Evolutionary conservation across 345 rosid species (phyloP), one percentile per base, ranked within the genome.

Genomic region (Populus nigra): DNA sequence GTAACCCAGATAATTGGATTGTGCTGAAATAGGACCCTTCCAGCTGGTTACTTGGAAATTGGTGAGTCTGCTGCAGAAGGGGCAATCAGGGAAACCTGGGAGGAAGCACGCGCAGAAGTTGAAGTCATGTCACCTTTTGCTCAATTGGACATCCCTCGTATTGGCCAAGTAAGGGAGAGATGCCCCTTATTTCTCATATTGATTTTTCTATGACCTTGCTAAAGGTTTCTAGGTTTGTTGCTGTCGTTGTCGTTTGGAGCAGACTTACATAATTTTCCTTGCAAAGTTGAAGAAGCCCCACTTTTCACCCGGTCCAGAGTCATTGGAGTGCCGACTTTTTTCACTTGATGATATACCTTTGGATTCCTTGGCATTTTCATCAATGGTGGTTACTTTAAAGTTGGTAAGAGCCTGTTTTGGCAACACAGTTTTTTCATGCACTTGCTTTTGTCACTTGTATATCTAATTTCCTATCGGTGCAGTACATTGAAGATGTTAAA

Each of bases 61-160:
- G 99, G 99, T 18, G 99, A 95, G 83, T 95, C 99, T 49, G 94
- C 98, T 65, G 92, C 94, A 0, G 92, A 92, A 86, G 99, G 99
- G 57, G 99, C 99, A 75, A 86, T 88, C 70, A 85, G 99, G 84
- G 99, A 95, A 85, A 95, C 98, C 62, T 88, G 92, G 98, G 98
- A 96, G 87, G 99, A 93, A 84, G 97, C 99, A 15, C 86, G 90
- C 63, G 98, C 99, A 25, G 92, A 87, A 78, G 99, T 91, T 12
- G 99, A 96, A 86, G 93, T 93, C 57, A 68, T 88, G 77, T 91
- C 94, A 25, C 99, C 99, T 79, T 92, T 93, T 87, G 89, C 95
- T 62, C 99, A 96, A 59, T 82, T 96, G 29, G 99, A 93, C 74
- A 96, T 96, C 79, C 99, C 98, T 78, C 93, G 86, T 72, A 96